These are phyloP conservation scores for Fraxinus paxiana DNA, from an alignment of 305 asterid genomes.

Conservation along the genomic window DNA sequence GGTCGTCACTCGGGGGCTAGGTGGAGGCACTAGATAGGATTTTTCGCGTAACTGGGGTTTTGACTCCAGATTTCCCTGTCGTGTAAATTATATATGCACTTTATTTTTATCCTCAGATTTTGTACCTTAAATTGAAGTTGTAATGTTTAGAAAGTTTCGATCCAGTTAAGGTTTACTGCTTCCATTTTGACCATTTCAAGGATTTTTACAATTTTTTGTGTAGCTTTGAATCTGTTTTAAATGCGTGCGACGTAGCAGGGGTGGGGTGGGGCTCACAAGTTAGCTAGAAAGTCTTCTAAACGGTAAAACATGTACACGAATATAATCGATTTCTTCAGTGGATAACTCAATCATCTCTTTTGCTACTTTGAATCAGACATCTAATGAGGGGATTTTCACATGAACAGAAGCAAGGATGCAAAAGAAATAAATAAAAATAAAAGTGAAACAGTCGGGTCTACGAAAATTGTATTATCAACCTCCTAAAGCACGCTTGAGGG, in stretches of 20 bases:
- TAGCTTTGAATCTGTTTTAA: neutral
- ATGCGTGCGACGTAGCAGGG: neutral
- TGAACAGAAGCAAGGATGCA: neutral
- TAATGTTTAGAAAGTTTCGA: neutral
- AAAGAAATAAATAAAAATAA: neutral
- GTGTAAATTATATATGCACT: slow-evolving; percentile 30
- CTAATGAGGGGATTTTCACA: neutral
- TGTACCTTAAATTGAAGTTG: neutral
- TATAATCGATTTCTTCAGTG: neutral
- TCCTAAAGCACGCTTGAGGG: slow-evolving; percentile 52
- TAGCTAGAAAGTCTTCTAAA: neutral
- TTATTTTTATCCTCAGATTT: neutral
- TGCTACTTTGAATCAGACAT: neutral
- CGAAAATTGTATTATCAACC: slow-evolving; percentile 24
- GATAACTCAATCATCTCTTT: neutral
- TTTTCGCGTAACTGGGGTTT: neutral
- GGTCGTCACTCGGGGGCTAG: slow-evolving; percentile 32
- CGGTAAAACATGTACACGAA: neutral
- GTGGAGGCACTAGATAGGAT: slow-evolving; percentile 32
- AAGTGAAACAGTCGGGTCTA: neutral
- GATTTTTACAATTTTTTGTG: neutral
- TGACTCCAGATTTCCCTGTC: neutral
- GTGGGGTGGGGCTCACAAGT: neutral
- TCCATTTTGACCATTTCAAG: neutral
- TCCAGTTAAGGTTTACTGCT: neutral